Base-by-base conservation (phyloP, 1,284 basidiomycete species). In the Malassezia psittaci region DNA sequence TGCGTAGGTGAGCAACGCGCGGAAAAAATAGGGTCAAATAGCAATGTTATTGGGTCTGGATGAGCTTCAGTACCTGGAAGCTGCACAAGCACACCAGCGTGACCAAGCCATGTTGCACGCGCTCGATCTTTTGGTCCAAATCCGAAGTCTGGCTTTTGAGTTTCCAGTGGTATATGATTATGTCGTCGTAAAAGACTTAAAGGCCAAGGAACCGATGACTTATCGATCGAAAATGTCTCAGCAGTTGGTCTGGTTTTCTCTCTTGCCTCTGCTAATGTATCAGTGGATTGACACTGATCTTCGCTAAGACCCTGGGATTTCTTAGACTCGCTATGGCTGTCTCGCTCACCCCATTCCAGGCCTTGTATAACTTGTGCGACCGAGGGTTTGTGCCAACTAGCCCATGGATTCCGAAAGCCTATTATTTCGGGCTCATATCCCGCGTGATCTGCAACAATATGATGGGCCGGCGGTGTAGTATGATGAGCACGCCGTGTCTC, bases 1-100 rank as follows among this genome's bases (percentile, higher is more conserved):
- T 69, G 67, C 2, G 63, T 61, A 2, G 71, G 71, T 24, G 71
- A 74, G 54, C 71, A 69, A 19, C 71, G 55, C 49, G 63, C 47
- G 1, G 68, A 72, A 32, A 74, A 74, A 57, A 74, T 72, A 8
- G 71, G 71, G 49, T 74, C 71, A 44, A 72, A 72, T 3, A 74
- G 61, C 1, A 67, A 42, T 2, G 59, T 56, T 5, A 70, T 38
- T 0, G 68, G 64, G 7, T 61, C 55, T 12, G 11, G 21, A 2
- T 32, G 48, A 3, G 48, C 40, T 2, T 39, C 19, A 0, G 62
- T 51, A 0, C 63, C 38, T 6, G 69, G 57, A 0, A 74, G 55
- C 49, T 72, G 63, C 1, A 72, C 47, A 4, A 72, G 61, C 2
- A 65, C 67, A 34, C 68, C 60, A 1, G 71, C 71, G 46, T 74